Base-by-base conservation (phyloP, 1,284 basidiomycete species). In the Amylostereum chailletii region DNA sequence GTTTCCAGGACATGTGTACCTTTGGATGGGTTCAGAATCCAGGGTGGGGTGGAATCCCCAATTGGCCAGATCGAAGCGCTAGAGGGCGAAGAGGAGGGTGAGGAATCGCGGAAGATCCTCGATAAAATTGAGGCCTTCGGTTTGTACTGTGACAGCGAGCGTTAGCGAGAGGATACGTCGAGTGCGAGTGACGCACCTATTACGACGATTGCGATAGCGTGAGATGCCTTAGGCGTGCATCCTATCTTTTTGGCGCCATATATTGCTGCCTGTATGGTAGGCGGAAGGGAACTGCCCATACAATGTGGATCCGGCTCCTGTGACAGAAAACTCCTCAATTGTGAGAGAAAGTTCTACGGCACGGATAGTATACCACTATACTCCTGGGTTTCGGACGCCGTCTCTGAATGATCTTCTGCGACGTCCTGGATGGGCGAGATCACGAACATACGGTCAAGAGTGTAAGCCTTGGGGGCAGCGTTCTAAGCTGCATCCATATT, bases 41-140 rank as follows among this genome's bases (percentile, higher is more conserved):
- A 43, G n/a, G 6, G 29, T 7, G 6, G 42, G 5, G 27, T 30
- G 7, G n/a, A 43, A 27, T 7, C 42, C 42, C 42, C 42, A 43
- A 6, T 43, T 30, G 19, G 4, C 6, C 42, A 43, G 27, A 6
- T 43, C n/a, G 2, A 43, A 43, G 5, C 42, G 42, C 32, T 43
- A 30, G 5, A 43, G 11, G 5, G 50, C 51, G 10, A 65, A 45
- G 5, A 69, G 58, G 2, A 70, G 54, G 1, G 63, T 54, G 0
- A 66, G 52, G 45, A 67, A 63, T 29, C 56, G 57, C 3, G 65
- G 65, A 27, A 68, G 58, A 36, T 67, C 59, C 29, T 55, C 40
- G 31, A 66, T 46, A 45, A 64, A 55, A 49, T 59, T 56, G 31
- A 65, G 48, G 7, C 59, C 61, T 27, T 43, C 40, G 2, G 60